Evolutionary conservation across 768 basidiomycete genomes (phyloP), one percentile per base, ranked within the genome.

Genomic region (Collybia sordida): DNA sequence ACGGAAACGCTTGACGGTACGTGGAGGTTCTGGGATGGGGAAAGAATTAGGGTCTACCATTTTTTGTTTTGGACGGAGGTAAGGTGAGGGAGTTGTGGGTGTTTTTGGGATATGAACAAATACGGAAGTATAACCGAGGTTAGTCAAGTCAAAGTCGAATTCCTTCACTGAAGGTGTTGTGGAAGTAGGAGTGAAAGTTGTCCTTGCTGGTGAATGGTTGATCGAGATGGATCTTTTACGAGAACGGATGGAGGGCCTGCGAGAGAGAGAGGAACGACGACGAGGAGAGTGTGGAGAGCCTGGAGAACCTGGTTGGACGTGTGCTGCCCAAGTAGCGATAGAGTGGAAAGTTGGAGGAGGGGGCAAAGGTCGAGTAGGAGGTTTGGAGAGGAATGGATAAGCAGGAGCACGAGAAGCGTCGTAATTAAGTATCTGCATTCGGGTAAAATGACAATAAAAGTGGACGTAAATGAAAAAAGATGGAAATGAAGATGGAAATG

Each of bases 271-370:
- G 0, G 62, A 59, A 5, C 74, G 61, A 23, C 71, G 70, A 37
- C 67, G 66, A 17, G 71, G 71, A 4, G 74, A 75, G 24, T 50
- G 49, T 9, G 67, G 73, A 28, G 73, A 66, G n/a, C 58, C 72
- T 3, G 87, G 86, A 14, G 86, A 83, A 5, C 86, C 87, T 4
- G 87, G 88, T 49, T 85, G 81, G 47, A 90, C 84, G 54, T 69
- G 73, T 17, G 80, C 68, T 4, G 80, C 84, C 88, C 88, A 90
- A 34, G 79, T 55, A 14, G 77, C 59, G 40, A 89, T 86, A 34
- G 72, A 59, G 2, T 77, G 68, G 55, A 72, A 73, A 1, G 80
- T 75, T 45, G 66, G 54, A 3, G 63, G 21, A 23, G 71, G 69
- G 11, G 66, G 69, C 4, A 35, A 17, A 14, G 70, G 68, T 24